phyloP scores from a whole-genome alignment of 352 stramenopile genomes.

The Globisporangium rhizosaccharum region DNA sequence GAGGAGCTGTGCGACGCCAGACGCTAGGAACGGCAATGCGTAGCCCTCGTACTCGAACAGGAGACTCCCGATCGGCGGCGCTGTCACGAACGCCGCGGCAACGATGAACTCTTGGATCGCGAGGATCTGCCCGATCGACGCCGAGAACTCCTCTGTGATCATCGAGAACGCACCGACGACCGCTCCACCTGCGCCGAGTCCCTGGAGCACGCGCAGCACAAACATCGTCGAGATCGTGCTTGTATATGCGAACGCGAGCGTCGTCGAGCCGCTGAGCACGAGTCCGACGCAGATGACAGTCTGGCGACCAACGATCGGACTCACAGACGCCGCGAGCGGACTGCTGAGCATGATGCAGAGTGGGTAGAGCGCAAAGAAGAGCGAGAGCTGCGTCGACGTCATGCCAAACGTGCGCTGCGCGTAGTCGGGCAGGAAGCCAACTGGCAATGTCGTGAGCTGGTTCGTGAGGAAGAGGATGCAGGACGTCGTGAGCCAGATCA shows the following conservation, averaged over 20 bases:
- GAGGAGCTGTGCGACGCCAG: conserved; percentile 50
- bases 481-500: conserved; percentile 46
- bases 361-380: conserved; percentile 74
- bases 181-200: conserved; percentile 47
- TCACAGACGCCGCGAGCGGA: conserved; percentile 40
- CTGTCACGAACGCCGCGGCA: conserved; percentile 56
- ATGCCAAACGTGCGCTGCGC: conserved; percentile 38
- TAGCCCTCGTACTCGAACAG: conserved; percentile 51
- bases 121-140: conserved; percentile 44
- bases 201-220: conserved; percentile 49
- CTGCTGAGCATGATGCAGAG: conserved; percentile 74
- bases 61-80: conserved; percentile 50
- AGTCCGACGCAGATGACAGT: conserved; percentile 68
- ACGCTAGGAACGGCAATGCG: conserved; percentile 52
- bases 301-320: conserved; percentile 40
- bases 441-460: conserved; percentile 64
- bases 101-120: conserved; percentile 64
- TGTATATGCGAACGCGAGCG: conserved; percentile 60
- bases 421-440: conserved; percentile 72
- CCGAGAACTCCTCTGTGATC: conserved; percentile 60
- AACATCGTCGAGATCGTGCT: conserved; percentile 32
- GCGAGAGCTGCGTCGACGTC: conserved; percentile 38
- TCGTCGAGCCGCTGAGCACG: conserved; percentile 55
- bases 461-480: conserved; percentile 65
- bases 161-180: conserved; percentile 64